Base-by-base conservation (phyloP, 192 early-diverging fungal species). In the Cladochytrium replicatum region DNA sequence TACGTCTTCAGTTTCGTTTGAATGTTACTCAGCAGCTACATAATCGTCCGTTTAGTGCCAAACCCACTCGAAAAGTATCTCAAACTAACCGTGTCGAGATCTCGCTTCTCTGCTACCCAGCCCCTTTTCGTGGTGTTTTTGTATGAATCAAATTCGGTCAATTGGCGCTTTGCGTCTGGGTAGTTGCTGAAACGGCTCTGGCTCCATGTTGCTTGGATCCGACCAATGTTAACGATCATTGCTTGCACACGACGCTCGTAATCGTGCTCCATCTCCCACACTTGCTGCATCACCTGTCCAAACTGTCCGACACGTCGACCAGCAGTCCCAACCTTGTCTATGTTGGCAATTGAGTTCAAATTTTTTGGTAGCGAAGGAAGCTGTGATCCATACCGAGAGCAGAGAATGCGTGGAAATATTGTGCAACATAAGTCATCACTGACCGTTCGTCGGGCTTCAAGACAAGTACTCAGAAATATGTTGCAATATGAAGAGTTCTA, bases 321-420 rank as follows among this genome's bases (percentile, higher is more conserved):
- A 6, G 94, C 92, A 22, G 80, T 81, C 52, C 88, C 93, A 5
- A 89, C 78, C 57, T 85, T 88, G 42, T 85, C 84, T 67, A 41
- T 15, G 25, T 56, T 2, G 19, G 31, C 17, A 32, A 47, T 23
- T 26, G 60, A 64, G 41, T 21, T 41, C 39, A 28, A 64, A 28
- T 6, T 7, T 64, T 66, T 32, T 24, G 0, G 4, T 21, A 9
- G 25, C 19, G 29, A 6, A 49, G 1, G 0, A 57, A 2, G 13
- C 17, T 15, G 19, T 11, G 1, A 39, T 49, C 24, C 38, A 53
- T 49, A 75, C 86, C 85, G 13, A 91, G 69, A 27, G 82, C 79
- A 13, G 90, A 91, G 46, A 97, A 95, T 5, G 94, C 94, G 55
- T 97, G 94, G 76, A 93, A 97, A 60, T 95, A 97, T 66, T 94